Conservation (phyloP, 805 yeast genomes). For the Candida hungchunana region DNA sequence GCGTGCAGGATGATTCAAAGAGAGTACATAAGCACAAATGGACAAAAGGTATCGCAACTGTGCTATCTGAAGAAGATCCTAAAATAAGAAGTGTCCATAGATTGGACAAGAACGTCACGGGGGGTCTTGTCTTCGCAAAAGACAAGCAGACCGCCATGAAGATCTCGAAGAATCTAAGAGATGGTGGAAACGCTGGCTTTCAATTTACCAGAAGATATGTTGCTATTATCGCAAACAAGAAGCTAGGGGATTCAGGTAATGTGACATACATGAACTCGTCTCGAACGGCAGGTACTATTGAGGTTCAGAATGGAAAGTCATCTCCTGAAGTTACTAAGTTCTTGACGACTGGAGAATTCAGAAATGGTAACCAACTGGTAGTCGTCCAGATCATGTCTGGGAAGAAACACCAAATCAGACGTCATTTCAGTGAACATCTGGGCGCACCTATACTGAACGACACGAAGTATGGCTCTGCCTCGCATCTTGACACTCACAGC, state of each 20-base stretch:
- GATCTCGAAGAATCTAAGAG: conserved; percentile 30
- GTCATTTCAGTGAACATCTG: conserved; percentile 26
- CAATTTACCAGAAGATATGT: conserved; percentile 33
- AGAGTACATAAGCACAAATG: conserved; percentile 6
- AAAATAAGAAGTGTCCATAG: conserved; percentile 33
- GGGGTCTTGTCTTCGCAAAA: conserved; percentile 36
- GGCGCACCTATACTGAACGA: conserved; percentile 31
- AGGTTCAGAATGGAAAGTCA: no score
- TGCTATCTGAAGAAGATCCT: conserved; percentile 8
- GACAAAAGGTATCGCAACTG: conserved; percentile 13
- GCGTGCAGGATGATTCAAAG: conserved; percentile 30
- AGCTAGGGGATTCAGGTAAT: not conserved
- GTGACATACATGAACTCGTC: conserved; percentile 1
- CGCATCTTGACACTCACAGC: conserved; percentile 1
- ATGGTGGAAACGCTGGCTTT: conserved; percentile 35
- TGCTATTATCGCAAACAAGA: conserved; percentile 19
- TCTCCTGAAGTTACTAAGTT: no score
- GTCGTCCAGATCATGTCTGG: conserved; percentile 35
- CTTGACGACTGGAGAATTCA: conserved; percentile 3
- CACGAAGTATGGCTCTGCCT: conserved; percentile 23
- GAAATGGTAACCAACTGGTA: conserved; percentile 21
- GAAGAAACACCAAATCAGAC: conserved; percentile 37
- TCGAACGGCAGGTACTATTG: conserved; percentile 1
- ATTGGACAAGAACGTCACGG: conserved; percentile 36
- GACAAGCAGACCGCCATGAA: conserved; percentile 29